These are phyloP conservation scores for Venturia aucupariae DNA, from an alignment of 2,329 filamentous ascomycete species.

Conservation along the genomic window DNA sequence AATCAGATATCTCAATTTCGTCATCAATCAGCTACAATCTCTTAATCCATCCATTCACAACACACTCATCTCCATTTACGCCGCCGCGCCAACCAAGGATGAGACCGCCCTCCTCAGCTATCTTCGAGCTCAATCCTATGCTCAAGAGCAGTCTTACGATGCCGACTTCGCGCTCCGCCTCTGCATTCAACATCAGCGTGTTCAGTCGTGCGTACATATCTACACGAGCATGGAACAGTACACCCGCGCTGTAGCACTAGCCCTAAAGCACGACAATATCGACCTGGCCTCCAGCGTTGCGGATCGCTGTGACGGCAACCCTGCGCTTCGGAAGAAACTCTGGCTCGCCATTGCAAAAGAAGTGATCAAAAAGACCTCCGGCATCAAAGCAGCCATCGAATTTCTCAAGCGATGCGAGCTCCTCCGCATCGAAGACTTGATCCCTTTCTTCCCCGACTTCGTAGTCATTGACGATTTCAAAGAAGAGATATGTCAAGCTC, in stretches of 20 bases:
- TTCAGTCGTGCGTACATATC: slow-evolving; percentile 92
- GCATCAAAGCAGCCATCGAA: slow-evolving; percentile 80
- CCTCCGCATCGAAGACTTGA: slow-evolving; percentile 89
- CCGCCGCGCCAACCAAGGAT: slow-evolving; percentile 71
- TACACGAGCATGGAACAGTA: slow-evolving; percentile 97
- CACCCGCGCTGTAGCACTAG: slow-evolving; percentile 83
- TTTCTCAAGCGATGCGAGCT: slow-evolving; percentile 88
- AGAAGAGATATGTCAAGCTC: slow-evolving; percentile 87
- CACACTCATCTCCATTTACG: slow-evolving; percentile 91
- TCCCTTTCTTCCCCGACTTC: slow-evolving; percentile 97
- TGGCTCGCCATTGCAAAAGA: slow-evolving; percentile 94
- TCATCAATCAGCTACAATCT: slow-evolving; percentile 77
- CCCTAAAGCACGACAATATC: slow-evolving; percentile 79
- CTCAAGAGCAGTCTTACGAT: slow-evolving; percentile 75
- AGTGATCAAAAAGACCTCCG: slow-evolving; percentile 76
- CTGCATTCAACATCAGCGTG: slow-evolving; percentile 88
- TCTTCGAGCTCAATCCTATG: slow-evolving; percentile 70
- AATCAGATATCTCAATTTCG: slow-evolving; percentile 84
- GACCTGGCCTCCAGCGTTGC: slow-evolving; percentile 85
- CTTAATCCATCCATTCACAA: slow-evolving; percentile 87
- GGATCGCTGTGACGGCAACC: slow-evolving; percentile 64
- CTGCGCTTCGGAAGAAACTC: slow-evolving; percentile 77
- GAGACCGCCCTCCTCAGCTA: slow-evolving; percentile 82
- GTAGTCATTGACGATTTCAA: slow-evolving; percentile 99
- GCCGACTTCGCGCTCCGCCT: slow-evolving; percentile 91